These are phyloP conservation scores for Parasitella parasitica DNA, from an alignment of 371 early-diverging fungal genomes.

Conservation along the genomic window DNA sequence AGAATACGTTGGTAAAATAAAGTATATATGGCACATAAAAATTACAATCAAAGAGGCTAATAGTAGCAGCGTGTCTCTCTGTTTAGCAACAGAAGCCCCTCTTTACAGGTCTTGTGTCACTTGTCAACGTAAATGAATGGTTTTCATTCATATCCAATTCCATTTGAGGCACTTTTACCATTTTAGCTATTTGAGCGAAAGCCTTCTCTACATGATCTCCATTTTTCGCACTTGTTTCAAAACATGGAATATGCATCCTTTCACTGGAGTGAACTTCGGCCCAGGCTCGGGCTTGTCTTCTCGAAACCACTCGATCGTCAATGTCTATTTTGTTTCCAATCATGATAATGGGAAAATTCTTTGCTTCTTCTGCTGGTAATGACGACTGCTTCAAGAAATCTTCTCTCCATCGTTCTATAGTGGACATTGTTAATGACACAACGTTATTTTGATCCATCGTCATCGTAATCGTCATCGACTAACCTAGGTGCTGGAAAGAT, in stretches of 20 bases:
- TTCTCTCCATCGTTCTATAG: conserved; percentile 82
- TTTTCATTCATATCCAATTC: conserved; percentile 50
- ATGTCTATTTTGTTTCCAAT: conserved; percentile 97
- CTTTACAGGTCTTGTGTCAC: conserved; percentile 3
- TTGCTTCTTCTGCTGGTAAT: conserved; percentile 66
- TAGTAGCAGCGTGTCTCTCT: neutral
- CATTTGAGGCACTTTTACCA: conserved; percentile 56
- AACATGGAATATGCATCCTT: conserved; percentile 73
- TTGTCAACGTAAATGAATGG: conserved; percentile 19
- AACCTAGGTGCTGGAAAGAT: conserved; percentile 90
- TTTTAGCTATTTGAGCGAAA: conserved; percentile 82
- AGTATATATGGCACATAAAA: neutral
- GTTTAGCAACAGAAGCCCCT: conserved; percentile 16
- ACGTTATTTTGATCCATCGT: too few species aligned
- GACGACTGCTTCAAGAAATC: conserved; percentile 83
- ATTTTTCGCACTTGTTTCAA: conserved; percentile 93
- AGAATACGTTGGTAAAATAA: neutral
- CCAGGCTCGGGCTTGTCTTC: conserved; percentile 55
- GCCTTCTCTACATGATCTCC: conserved; percentile 91
- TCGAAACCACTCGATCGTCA: conserved; percentile 79
- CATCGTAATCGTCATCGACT: neutral
- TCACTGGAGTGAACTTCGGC: conserved; percentile 47
- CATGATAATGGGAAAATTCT: conserved; percentile 85
- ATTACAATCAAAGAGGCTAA: neutral
- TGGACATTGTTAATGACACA: neutral